Evolutionary conservation across 192 early-diverging fungal species (phyloP).

Genomic region (Backusella westeae): DNA sequence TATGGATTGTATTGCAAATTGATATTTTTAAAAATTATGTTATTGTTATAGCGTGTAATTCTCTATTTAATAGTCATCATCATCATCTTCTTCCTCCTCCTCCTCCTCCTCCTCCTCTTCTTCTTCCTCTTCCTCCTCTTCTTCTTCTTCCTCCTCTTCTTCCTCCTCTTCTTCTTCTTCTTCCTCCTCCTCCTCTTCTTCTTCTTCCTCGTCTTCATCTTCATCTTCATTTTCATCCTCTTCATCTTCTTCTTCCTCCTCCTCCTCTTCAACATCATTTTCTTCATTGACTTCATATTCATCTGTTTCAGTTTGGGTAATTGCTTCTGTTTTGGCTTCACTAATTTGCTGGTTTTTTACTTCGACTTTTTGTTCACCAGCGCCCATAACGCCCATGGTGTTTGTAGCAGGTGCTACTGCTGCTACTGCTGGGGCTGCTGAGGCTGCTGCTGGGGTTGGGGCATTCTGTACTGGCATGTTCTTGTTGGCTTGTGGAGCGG

Average conservation of each 20-base stretch:
- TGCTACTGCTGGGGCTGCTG: neutral
- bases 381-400: neutral
- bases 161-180: neutral
- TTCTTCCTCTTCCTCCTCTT: neutral
- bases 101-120: neutral
- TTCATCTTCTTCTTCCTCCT: neutral
- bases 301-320: neutral
- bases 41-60: neutral
- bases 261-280: neutral
- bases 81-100: neutral
- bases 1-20: neutral
- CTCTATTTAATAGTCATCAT: neutral
- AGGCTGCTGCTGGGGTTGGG: neutral
- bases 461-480: neutral
- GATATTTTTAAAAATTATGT: neutral
- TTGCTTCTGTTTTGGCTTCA: neutral
- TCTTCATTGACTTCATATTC: no score
- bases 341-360: neutral
- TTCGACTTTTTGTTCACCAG: neutral
- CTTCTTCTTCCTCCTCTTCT: neutral
- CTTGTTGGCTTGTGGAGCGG: neutral
- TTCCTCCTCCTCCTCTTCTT: neutral
- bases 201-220: neutral
- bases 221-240: neutral
- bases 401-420: neutral